phyloP scores from a whole-genome alignment of 345 rosid species.

The Cardamine resedifolia region DNA sequence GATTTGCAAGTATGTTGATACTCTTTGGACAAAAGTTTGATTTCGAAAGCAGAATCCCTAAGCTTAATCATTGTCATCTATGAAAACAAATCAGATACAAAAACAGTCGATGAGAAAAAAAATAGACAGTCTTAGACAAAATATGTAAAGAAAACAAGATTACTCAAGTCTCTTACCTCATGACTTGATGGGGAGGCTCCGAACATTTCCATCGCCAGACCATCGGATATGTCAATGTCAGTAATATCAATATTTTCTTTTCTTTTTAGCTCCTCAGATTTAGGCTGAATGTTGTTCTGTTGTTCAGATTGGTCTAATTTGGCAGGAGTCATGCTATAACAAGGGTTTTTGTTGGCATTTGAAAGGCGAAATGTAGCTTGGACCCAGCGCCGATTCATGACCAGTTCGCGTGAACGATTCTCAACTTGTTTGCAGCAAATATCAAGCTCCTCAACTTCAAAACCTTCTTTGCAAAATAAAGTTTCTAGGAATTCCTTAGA shows the following conservation, averaged over 20 bases:
- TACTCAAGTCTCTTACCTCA: conserved; percentile 51
- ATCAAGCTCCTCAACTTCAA: conserved; percentile 68
- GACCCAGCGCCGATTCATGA: conserved; percentile 95
- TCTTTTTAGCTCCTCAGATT: conserved; percentile 26
- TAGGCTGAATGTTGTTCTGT: conserved; percentile 27
- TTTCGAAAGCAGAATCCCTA: conserved; percentile 44
- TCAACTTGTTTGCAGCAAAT: conserved; percentile 91
- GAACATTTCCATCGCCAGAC: conserved; percentile 77
- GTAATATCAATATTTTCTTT: conserved; percentile 31
- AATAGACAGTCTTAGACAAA: too few relatives aligned
- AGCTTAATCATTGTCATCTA: conserved; percentile 58
- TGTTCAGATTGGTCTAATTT: conserved; percentile 33
- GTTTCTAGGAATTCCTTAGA: conserved; percentile 69
- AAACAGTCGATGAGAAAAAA: too few relatives aligned
- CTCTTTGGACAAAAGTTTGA: conserved; percentile 67
- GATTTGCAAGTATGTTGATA: conserved; percentile 90
- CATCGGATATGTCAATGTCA: conserved; percentile 79
- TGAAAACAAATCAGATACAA: conserved; percentile 9
- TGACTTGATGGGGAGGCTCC: conserved; percentile 54
- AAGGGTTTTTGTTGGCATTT: conserved; percentile 26
- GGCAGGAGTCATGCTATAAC: conserved; percentile 29
- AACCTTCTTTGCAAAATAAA: conserved; percentile 68
- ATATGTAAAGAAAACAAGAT: conserved; percentile 1
- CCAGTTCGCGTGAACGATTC: conserved; percentile 78
- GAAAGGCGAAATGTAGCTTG: conserved; percentile 72